These are phyloP conservation scores for Citrus glauca DNA, from an alignment of 345 rosid species.

Conservation along the genomic window DNA sequence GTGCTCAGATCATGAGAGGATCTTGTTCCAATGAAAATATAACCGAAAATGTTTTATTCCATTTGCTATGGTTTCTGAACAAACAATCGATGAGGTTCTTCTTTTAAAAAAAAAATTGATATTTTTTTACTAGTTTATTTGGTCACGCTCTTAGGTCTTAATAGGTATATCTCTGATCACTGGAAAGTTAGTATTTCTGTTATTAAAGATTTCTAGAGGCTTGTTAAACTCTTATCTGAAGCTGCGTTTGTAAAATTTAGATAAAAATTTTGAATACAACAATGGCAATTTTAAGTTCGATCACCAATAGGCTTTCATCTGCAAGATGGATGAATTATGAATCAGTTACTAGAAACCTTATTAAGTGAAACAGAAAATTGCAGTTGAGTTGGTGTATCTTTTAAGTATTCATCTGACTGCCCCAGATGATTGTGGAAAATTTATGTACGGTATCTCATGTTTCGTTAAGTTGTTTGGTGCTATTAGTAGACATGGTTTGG, in stretches of 20 bases:
- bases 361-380: neutral
- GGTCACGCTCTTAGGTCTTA: neutral
- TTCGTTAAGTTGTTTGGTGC: neutral
- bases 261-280: neutral
- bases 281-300: neutral
- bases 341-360: neutral
- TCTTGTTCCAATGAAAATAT: too few relatives aligned
- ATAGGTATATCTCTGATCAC: neutral
- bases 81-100: neutral
- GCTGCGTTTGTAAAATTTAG: neutral
- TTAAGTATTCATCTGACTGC: neutral
- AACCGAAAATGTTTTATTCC: neutral
- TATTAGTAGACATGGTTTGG: neutral
- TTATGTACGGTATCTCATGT: neutral
- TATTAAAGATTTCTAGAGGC: neutral
- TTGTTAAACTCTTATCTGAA: neutral
- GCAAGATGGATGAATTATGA: neutral
- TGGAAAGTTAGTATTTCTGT: neutral
- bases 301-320: neutral
- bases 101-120: too few relatives aligned
- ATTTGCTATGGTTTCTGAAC: neutral
- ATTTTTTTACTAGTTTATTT: neutral
- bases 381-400: neutral
- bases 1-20: too few relatives aligned
- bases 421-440: neutral